Evolutionary conservation across 1,284 basidiomycete species (phyloP).

Genomic region (Wallemia ichthyophaga): DNA sequence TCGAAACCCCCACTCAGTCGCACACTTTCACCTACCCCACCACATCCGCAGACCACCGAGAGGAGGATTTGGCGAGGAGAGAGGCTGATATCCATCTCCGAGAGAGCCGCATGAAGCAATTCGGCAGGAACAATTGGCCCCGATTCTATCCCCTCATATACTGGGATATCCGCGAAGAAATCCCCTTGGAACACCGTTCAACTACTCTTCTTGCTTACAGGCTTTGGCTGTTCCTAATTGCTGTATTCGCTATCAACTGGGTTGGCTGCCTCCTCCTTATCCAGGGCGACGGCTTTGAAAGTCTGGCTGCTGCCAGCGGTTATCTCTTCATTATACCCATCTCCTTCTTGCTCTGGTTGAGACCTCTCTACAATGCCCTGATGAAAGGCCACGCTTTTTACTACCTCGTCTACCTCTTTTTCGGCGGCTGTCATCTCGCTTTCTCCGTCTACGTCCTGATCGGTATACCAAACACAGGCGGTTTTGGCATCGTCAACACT

Average conservation of each 20-base stretch:
- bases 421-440: slow-evolving; percentile 68
- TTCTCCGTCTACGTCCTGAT: slow-evolving; percentile 29
- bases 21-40: background rate
- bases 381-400: slow-evolving; percentile 35
- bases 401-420: slow-evolving; percentile 41
- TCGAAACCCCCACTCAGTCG: background rate
- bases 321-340: slow-evolving; percentile 15
- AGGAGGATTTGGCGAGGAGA: slow-evolving; percentile 44
- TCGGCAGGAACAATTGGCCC: slow-evolving; percentile 57
- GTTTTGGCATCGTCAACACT: slow-evolving; percentile 78
- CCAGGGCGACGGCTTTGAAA: slow-evolving; percentile 49
- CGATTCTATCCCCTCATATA: slow-evolving; percentile 75
- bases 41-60: slow-evolving; percentile 21
- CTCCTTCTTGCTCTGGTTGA: slow-evolving; percentile 30
- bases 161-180: slow-evolving; percentile 68
- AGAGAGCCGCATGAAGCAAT: slow-evolving; percentile 35
- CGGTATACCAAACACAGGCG: slow-evolving; percentile 38
- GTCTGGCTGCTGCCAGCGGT: slow-evolving; percentile 49
- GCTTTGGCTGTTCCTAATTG: slow-evolving; percentile 20
- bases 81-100: slow-evolving; percentile 31
- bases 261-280: slow-evolving; percentile 63
- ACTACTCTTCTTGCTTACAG: slow-evolving; percentile 24
- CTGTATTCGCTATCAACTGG: slow-evolving; percentile 61
- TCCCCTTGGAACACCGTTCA: slow-evolving; percentile 45
- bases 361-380: slow-evolving; percentile 86